A percentile compares a stretch with the other conserved stretches of the same genome.
Evolutionary conservation across 2,329 filamentous ascomycete species (phyloP).

Genomic region (Fusarium guadeloupense): DNA sequence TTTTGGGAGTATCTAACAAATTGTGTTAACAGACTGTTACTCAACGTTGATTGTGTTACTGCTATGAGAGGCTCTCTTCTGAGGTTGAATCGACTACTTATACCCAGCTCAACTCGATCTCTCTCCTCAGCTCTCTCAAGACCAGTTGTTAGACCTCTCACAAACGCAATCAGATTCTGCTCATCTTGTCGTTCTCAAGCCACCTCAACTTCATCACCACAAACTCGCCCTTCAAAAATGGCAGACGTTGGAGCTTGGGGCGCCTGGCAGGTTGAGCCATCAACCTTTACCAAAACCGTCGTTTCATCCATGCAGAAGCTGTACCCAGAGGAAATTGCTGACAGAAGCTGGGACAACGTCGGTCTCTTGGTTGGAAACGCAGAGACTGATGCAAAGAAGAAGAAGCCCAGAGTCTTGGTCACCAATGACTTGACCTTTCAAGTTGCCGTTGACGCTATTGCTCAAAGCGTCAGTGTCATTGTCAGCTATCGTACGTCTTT

Average conservation of each 20-base stretch:
- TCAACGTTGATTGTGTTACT: neutral
- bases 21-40: neutral
- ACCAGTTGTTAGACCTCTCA: neutral
- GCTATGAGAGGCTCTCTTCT: constrained; percentile 27
- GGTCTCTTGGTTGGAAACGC: constrained; percentile 72
- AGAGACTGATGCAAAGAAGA: constrained; percentile 43
- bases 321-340: constrained; percentile 91
- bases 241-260: constrained; percentile 48
- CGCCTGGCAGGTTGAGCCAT: constrained; percentile 52
- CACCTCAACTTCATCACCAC: neutral
- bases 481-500: constrained; percentile 79
- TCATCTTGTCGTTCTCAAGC: constrained; percentile 29
- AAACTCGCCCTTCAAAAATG: constrained; percentile 35
- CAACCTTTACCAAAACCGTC: constrained; percentile 65
- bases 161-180: constrained; percentile 8
- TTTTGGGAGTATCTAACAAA: neutral
- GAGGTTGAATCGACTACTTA: constrained; percentile 19
- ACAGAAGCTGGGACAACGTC: constrained; percentile 96
- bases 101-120: neutral
- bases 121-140: neutral
- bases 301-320: constrained; percentile 82
- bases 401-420: constrained; percentile 57
- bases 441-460: constrained; percentile 90
- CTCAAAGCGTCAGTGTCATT: constrained; percentile 77
- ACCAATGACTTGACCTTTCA: constrained; percentile 91